Percentiles rank a stretch among this genome's conserved stretches.
Conservation (phyloP, 1,284 basidiomycete species). For the Cryptococcus sp. region DNA sequence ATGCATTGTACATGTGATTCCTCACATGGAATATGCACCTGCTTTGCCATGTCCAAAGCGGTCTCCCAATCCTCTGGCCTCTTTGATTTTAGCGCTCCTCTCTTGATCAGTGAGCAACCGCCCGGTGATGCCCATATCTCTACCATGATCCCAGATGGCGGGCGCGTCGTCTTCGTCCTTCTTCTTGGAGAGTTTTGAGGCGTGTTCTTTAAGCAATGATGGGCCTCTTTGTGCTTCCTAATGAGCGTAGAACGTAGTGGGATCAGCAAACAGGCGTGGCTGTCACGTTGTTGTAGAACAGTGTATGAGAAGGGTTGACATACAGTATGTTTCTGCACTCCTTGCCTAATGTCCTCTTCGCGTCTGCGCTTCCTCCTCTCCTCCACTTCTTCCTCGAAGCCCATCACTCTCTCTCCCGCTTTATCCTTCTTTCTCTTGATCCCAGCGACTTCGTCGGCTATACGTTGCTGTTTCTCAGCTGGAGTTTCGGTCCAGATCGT, state of each 20-base stretch:
- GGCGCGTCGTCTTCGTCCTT: conserved; percentile 58
- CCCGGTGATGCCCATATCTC: conserved; percentile 82
- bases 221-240: conserved; percentile 57
- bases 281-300: too few relatives aligned
- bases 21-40: conserved; percentile 48
- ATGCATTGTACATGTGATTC: not conserved
- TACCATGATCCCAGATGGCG: conserved; percentile 81
- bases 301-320: conserved; percentile 34
- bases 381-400: conserved; percentile 55
- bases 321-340: conserved; percentile 79
- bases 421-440: conserved; percentile 69
- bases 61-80: conserved; percentile 74
- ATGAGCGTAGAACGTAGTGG: not conserved
- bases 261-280: too few relatives aligned
- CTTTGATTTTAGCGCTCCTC: conserved; percentile 71
- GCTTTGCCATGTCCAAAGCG: conserved; percentile 65
- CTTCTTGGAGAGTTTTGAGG: conserved; percentile 40
- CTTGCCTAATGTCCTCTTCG: conserved; percentile 67
- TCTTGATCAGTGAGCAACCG: conserved; percentile 80
- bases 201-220: conserved; percentile 70
- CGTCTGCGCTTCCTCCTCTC: conserved; percentile 58
- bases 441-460: conserved; percentile 82
- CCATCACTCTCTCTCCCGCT: conserved; percentile 21
- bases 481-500: conserved; percentile 93
- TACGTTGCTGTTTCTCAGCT: conserved; percentile 74